Evolutionary conservation across 202 grass and related monocot genomes (phyloP).

Genomic region (Panicum virgatum): DNA sequence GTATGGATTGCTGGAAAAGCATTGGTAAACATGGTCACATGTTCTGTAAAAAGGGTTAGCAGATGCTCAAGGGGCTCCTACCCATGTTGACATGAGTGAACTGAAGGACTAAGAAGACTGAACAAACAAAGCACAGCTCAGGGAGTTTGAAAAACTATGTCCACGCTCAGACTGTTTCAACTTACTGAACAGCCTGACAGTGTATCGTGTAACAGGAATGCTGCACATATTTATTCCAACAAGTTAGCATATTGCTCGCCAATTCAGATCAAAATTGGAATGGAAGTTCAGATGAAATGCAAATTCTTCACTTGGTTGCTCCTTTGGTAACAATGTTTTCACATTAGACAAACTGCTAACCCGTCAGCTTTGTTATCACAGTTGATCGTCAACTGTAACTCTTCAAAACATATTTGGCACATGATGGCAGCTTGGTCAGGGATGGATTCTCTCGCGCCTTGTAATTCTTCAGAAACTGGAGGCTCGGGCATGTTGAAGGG

Average conservation of each 20-base stretch:
- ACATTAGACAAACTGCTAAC: background rate
- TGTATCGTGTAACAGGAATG: background rate
- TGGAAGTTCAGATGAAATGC: background rate
- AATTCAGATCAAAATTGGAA: background rate
- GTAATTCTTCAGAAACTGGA: background rate
- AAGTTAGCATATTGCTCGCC: background rate
- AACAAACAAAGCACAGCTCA: background rate
- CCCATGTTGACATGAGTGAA: conserved; percentile 28
- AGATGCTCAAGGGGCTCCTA: conserved; percentile 45
- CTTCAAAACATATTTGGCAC: background rate
- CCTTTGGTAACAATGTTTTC: background rate
- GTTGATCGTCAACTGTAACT: background rate
- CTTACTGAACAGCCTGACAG: background rate
- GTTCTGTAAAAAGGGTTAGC: conserved; percentile 27
- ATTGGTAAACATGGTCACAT: conserved; percentile 46
- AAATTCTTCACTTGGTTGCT: background rate
- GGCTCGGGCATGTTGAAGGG: background rate
- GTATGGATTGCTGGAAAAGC: conserved; percentile 50
- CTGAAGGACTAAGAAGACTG: background rate
- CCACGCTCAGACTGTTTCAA: background rate
- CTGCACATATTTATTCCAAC: background rate
- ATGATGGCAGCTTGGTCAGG: background rate
- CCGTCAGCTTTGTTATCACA: background rate
- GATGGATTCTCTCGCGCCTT: background rate
- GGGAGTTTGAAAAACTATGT: conserved; percentile 3